These are phyloP conservation scores for Pistacia integerrima DNA, from an alignment of 345 rosid species.

Conservation along the genomic window DNA sequence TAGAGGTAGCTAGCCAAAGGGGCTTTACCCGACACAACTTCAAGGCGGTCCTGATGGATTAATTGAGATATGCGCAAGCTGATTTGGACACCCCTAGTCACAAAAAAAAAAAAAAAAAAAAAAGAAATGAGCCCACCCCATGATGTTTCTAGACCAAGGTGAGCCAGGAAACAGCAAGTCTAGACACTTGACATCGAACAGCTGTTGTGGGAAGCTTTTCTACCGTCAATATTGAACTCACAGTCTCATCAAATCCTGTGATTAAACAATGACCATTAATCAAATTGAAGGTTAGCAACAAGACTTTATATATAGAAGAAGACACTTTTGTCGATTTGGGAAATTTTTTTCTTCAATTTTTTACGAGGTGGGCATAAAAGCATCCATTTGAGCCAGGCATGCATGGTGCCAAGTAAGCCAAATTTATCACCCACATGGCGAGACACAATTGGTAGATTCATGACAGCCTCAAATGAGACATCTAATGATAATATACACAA, in stretches of 20 bases:
- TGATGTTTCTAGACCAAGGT: neutral
- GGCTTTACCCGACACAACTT: no score
- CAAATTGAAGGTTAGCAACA: slow-evolving; percentile 1
- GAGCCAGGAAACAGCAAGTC: slow-evolving; percentile 7
- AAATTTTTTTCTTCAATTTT: slow-evolving; percentile 7
- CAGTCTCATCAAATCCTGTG: slow-evolving; percentile 22
- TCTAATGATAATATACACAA: slow-evolving; percentile 35
- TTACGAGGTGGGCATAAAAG: slow-evolving; percentile 40
- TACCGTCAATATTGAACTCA: slow-evolving; percentile 22
- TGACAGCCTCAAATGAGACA: slow-evolving; percentile 78
- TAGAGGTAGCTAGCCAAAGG: no score
- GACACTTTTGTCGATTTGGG: slow-evolving; percentile 32
- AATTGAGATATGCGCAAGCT: no score
- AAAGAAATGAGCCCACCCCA: neutral
- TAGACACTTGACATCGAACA: neutral
- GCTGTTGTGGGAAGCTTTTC: slow-evolving; percentile 26
- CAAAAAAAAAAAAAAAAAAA: no score
- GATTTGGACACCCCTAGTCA: no score
- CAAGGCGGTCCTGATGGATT: accelerated
- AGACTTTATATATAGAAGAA: slow-evolving; percentile 12
- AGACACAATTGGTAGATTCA: slow-evolving; percentile 38
- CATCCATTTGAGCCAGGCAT: slow-evolving; percentile 41
- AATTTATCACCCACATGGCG: slow-evolving; percentile 70
- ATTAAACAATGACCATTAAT: slow-evolving; percentile 32
- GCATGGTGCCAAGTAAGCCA: slow-evolving; percentile 30